Evolutionary conservation across 305 asterid genomes (phyloP), one percentile per base, ranked within the genome.

Genomic region (Monarda citriodora): DNA sequence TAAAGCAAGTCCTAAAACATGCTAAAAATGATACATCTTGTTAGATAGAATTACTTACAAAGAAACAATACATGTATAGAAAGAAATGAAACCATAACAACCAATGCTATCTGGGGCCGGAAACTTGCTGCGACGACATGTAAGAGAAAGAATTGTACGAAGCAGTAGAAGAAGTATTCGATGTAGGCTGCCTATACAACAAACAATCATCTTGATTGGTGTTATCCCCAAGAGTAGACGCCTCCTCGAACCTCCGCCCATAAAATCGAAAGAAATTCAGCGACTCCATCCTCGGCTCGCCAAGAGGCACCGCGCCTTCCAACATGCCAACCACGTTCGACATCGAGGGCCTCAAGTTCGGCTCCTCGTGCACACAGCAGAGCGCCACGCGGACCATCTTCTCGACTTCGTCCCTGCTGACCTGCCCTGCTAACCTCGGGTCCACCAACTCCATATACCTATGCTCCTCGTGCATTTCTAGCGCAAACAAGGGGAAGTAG

Each of bases 301-400:
- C 62, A 5, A 79, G 29, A 12, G 96, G 87, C 66, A 87, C 56
- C 60, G 66, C 76, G 0, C 97, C 97, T 60, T 89, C 97, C 71
- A 89, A 58, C 97, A 87, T 89, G 38, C 91, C 82, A 1, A 87
- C 91, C 44, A 89, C 89, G 29, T 53, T 79, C 36, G 75, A 65
- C 96, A 89, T 89, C 25, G 81, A 75, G 1, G 96, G 97, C 79
- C 97, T 77, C 26, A 89, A 57, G 9, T 71, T 66, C 7, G 96
- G 91, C 47, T 82, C 95, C 75, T 89, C 96, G 9, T 89, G 96
- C 65, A 87, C 83, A 29, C 97, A 89, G 53, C 96, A 89, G 49
- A 89, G 46, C 49, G 91, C 96, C 63, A 89, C 77, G 12, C 85
- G 74, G 12, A 87, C 91, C 22, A 89, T 78, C 69, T 72, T 84